Evolutionary conservation across 192 early-diverging fungal species (phyloP), one percentile per base, ranked within the genome.

Genomic region (Gigaspora rosea): DNA sequence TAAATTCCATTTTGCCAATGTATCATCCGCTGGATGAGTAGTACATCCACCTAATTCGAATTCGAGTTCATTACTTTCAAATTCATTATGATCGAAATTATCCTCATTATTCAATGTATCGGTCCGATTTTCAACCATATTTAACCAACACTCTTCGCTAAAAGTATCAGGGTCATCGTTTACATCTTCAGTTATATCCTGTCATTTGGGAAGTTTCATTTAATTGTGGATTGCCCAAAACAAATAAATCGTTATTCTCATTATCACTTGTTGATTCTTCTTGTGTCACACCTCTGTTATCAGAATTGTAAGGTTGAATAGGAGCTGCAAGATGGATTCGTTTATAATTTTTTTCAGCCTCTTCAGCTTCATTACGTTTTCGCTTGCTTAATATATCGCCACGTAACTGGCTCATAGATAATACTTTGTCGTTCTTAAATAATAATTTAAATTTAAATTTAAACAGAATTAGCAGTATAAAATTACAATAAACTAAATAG

Each of bases 1-100:
- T 51, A 70, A 70, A 20, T 70, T 70, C 48, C 68, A 70, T 70
- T 70, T 70, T n/a, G 68, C 68, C 18, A 70, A 70, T 33, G 48
- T n/a, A 70, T 70, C 27, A 70, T 70, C 48, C 51, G 68, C 68
- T 51, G 20, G 20, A 70, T 70, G 48, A 54, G 13, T 70, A 70
- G n/a, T 49, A 54, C 27, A n/a, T 13, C 48, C 68, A 33, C n/a
- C 68, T 32, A 52, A 46, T 35, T 70, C 68, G 51, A 70, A 70
- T 49, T 70, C 49, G 50, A 9, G 20, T 35, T 51, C 20, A 27
- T n/a, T 48, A 52, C 20, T 32, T 70, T 0, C 3, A 18, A 1
- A 9, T 50, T 70, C 68, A 52, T 20, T 10, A 50, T 70, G 47
- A 70, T 70, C 10, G 10, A 51, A 70, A 70, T 70, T 13, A 70